Base-by-base conservation (phyloP, 495 filamentous ascomycete genomes). In the Podospora pseudoanserina region DNA sequence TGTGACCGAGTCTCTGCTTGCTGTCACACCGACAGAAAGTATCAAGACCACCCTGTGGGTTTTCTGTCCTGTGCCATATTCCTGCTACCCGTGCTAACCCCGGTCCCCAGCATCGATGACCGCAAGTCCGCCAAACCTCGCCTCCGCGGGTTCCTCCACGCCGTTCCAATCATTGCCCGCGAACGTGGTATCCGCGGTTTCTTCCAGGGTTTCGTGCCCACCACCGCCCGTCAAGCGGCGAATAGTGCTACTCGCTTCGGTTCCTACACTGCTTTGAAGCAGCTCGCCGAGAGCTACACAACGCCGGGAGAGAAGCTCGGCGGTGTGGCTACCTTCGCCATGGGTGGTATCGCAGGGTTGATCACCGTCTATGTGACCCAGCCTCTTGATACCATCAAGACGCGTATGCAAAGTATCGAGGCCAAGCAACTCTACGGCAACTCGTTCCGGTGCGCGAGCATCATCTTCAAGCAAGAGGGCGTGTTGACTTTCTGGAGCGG, bases 361-460 rank as follows among this genome's bases (percentile, higher is more conserved):
- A 95, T 99, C 69, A 99, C 95, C 4, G 95, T 99, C 74, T 97
- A 91, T 63, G 91, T 86, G 59, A 89, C 95, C 6, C 95, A 97
- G 79, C 95, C 95, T 16, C 81, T 99, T 53, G 95, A 99, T 75
- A 97, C 94, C 0, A 86, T 99, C 65, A 99, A 99, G 84, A 99
- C 95, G 67, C 86, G 93, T 67, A 99, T 99, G 96, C 95, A 99
- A 88, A 95, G 91, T 30, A 90, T 97, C 57, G 94, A 97, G 76
- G 93, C 95, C 7, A 86, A 86, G 64, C 84, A 81, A 59, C 79
- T 91, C 68, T 99, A 99, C 73, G 92, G 88, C 73, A 97, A 98
- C 77, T 95, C 90, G 71, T 88, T 97, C 72, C 84, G 88, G 49
- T 99, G 95, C 77, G 95, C 91, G 2, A 84, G 86, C 19, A 82